These are phyloP conservation scores for Pseudodiploospora longispora DNA, from an alignment of 2,329 filamentous ascomycete species.

Conservation along the genomic window DNA sequence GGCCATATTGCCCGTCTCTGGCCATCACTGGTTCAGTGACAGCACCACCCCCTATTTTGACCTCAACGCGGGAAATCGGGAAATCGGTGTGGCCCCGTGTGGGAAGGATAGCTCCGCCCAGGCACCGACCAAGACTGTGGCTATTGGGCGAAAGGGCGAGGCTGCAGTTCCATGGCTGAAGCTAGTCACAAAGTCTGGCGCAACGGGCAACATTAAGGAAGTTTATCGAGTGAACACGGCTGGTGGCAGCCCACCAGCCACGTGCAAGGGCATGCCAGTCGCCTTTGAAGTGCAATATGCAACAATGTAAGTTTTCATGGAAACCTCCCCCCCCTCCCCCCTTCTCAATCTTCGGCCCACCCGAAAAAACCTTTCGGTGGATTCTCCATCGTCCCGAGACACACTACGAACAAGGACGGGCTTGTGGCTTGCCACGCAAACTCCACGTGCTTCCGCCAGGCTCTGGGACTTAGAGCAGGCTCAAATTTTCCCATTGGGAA, in stretches of 20 bases:
- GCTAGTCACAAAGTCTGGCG: slow-evolving; percentile 44
- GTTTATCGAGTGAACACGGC: slow-evolving; percentile 81
- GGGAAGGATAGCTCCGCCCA: slow-evolving; percentile 51
- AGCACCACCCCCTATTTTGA: slow-evolving; percentile 70
- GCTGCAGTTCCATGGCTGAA: slow-evolving; percentile 75
- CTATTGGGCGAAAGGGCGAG: slow-evolving; percentile 53
- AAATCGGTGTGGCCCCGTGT: slow-evolving; percentile 53
- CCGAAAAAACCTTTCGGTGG: too few species aligned
- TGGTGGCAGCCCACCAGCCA: slow-evolving; percentile 66
- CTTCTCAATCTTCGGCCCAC: neutral
- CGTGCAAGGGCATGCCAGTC: slow-evolving; percentile 57
- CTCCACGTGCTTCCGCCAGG: neutral
- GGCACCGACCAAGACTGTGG: slow-evolving; percentile 52
- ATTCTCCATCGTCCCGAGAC: too few species aligned
- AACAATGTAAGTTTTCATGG: slow-evolving; percentile 73
- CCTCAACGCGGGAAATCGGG: slow-evolving; percentile 48
- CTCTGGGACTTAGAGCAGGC: neutral
- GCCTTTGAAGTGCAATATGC: slow-evolving; percentile 71
- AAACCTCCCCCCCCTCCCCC: slow-evolving; percentile 38
- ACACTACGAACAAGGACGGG: too few species aligned
- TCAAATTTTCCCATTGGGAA: too few species aligned
- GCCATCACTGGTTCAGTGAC: slow-evolving; percentile 75
- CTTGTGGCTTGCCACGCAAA: too few species aligned
- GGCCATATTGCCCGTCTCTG: slow-evolving; percentile 56
- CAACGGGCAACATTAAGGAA: slow-evolving; percentile 58